These are phyloP conservation scores for Pseudonectria foliicola DNA, from an alignment of 2,329 filamentous ascomycete species.

Conservation along the genomic window DNA sequence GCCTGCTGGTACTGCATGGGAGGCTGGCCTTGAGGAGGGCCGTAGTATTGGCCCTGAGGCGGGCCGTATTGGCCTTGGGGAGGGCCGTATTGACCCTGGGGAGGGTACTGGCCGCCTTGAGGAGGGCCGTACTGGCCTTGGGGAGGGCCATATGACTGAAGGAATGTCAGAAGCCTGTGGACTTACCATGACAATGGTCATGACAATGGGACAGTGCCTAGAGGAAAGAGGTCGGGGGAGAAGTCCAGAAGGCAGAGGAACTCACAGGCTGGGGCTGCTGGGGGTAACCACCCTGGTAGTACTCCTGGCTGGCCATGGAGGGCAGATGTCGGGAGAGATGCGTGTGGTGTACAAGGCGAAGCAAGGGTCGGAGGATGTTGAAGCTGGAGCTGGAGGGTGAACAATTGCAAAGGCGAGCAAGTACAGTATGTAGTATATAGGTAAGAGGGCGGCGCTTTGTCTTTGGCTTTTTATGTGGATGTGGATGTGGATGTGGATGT, in stretches of 20 bases:
- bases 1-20: constrained; percentile 39
- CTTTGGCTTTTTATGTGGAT: too few relatives aligned
- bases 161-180: constrained; percentile 8
- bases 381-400: not conserved
- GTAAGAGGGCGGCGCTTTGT: too few relatives aligned
- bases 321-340: not conserved
- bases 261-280: constrained; percentile 35
- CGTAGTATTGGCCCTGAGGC: constrained; percentile 26
- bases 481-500: too few relatives aligned
- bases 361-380: not conserved
- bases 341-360: not conserved
- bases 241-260: not conserved
- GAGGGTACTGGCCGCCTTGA: constrained; percentile 23
- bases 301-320: constrained; percentile 35
- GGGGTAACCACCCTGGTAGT: constrained; percentile 34
- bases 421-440: too few relatives aligned
- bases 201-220: too few relatives aligned
- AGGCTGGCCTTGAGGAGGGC: constrained; percentile 28
- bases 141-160: constrained; percentile 25
- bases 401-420: not conserved
- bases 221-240: too few relatives aligned
- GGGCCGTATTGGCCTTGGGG: constrained; percentile 20
- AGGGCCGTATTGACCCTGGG: constrained; percentile 20
- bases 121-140: constrained; percentile 23
- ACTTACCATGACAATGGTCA: not conserved